Evolutionary conservation across 805 yeast genomes (phyloP).

Genomic region (Barnettozyma siamensis): DNA sequence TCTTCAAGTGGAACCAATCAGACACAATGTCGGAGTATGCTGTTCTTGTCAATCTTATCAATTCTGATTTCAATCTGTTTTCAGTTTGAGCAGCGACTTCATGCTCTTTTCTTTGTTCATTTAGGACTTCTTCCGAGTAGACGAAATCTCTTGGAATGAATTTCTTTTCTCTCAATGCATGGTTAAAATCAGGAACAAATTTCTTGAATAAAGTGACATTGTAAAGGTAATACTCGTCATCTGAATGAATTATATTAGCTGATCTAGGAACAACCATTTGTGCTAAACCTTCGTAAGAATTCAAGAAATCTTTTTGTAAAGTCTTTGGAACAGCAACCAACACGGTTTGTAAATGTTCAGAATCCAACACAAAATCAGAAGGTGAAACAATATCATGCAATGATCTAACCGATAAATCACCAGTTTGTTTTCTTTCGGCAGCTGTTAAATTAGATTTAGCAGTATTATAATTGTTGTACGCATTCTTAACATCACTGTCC

Average conservation of each 20-base stretch:
- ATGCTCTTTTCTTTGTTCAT: slow-evolving; percentile 71
- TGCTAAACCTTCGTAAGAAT: slow-evolving; percentile 68
- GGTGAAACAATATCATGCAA: slow-evolving; percentile 83
- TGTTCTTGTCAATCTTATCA: slow-evolving; percentile 75
- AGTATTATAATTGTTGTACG: slow-evolving; percentile 67
- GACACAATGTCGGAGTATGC: slow-evolving; percentile 85
- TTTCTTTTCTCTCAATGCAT: slow-evolving; percentile 73
- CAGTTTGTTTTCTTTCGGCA: slow-evolving; percentile 88
- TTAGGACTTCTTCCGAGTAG: slow-evolving; percentile 72
- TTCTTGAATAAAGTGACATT: slow-evolving; percentile 83
- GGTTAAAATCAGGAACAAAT: slow-evolving; percentile 60
- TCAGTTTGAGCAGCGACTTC: slow-evolving; percentile 72
- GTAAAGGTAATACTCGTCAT: slow-evolving; percentile 68
- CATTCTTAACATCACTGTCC: slow-evolving; percentile 77
- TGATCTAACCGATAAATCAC: slow-evolving; percentile 87
- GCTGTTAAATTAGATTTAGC: slow-evolving; percentile 82
- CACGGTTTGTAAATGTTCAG: slow-evolving; percentile 84
- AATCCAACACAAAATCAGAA: slow-evolving; percentile 74
- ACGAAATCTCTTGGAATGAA: slow-evolving; percentile 91
- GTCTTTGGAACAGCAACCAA: slow-evolving; percentile 81
- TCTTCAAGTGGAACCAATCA: slow-evolving; percentile 87
- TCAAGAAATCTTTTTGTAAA: slow-evolving; percentile 53
- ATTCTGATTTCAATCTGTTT: slow-evolving; percentile 64
- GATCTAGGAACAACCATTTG: slow-evolving; percentile 89
- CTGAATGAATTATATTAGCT: slow-evolving; percentile 64